These are phyloP conservation scores for Hygrophorus pudorinus DNA, from an alignment of 768 basidiomycete genomes.

Conservation along the genomic window DNA sequence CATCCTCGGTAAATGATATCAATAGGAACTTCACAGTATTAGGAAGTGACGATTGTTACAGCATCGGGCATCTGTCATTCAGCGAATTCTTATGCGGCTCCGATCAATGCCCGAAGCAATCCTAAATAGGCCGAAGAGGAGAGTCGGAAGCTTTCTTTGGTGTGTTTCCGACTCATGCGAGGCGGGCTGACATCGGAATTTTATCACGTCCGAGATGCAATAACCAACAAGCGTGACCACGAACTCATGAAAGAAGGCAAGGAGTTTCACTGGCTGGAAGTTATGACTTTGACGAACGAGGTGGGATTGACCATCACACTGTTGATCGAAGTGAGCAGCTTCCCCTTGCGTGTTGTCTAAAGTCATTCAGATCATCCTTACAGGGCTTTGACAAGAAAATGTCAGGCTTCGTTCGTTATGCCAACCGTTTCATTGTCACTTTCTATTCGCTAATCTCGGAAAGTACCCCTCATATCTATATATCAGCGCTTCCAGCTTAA, in stretches of 20 bases:
- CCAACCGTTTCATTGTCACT: conserved; percentile 17
- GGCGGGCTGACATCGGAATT: conserved; percentile 29
- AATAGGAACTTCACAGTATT: no score
- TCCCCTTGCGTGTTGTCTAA: not conserved
- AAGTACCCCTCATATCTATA: conserved; percentile 26
- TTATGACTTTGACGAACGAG: conserved; percentile 15
- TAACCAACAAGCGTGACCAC: conserved; percentile 1
- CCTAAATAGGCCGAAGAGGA: not conserved
- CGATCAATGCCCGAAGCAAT: not conserved
- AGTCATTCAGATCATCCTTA: not conserved
- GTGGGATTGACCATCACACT: conserved; percentile 1
- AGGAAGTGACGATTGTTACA: not conserved
- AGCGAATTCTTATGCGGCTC: conserved; percentile 3
- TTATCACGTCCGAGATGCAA: conserved; percentile 18
- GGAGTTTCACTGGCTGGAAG: conserved; percentile 28
- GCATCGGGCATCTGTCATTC: conserved; percentile 2
- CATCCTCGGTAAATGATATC: conserved; percentile 1
- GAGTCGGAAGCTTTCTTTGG: not conserved
- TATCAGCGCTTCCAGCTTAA: conserved; percentile 23
- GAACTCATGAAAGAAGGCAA: conserved; percentile 10
- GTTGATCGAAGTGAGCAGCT: not conserved
- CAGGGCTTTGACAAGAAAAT: not conserved
- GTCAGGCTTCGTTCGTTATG: conserved; percentile 15
- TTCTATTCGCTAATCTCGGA: conserved; percentile 20
- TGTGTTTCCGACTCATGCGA: conserved; percentile 21